These are phyloP conservation scores for Maudiozyma humilis DNA, from an alignment of 1,139 yeast genomes.

Conservation along the genomic window DNA sequence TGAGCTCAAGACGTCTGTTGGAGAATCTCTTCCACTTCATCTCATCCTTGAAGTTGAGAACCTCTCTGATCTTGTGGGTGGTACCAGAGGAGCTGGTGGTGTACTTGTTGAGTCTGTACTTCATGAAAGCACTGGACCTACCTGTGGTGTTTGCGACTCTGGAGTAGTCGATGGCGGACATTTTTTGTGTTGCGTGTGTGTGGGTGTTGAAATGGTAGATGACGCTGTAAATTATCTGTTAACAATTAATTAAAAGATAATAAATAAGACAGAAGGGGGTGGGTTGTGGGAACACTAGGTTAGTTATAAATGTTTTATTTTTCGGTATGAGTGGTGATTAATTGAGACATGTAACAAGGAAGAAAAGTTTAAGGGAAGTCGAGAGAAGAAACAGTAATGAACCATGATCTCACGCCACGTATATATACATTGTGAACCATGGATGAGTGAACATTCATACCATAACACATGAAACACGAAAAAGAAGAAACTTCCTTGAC, in stretches of 20 bases:
- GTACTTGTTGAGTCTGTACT: slow-evolving; percentile 7
- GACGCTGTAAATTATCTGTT: neutral
- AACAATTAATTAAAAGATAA: neutral
- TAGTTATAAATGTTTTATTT: too few species aligned
- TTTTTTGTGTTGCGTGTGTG: neutral
- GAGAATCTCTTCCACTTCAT: slow-evolving; percentile 80
- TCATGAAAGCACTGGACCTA: slow-evolving; percentile 6
- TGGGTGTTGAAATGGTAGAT: neutral
- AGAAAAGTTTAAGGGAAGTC: too few species aligned
- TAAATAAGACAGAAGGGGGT: neutral
- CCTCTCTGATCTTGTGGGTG: slow-evolving; percentile 67
- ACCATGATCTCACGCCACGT: neutral
- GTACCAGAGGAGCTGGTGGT: slow-evolving; percentile 40
- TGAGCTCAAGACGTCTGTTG: slow-evolving; percentile 76
- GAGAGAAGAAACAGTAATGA: neutral
- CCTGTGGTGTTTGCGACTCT: slow-evolving; percentile 1
- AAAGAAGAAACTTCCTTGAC: neutral
- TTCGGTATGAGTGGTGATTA: too few species aligned
- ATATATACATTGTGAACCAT: neutral
- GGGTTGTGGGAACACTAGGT: too few species aligned
- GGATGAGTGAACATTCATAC: neutral
- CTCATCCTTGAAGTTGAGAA: slow-evolving; percentile 71
- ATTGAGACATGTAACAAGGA: too few species aligned
- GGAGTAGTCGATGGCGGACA: slow-evolving; percentile 6
- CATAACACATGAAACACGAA: neutral